Percentiles rank a stretch among this genome's conserved stretches.
phyloP scores from a whole-genome alignment of 2,329 filamentous ascomycete species.

The Xylariaceae sp. region DNA sequence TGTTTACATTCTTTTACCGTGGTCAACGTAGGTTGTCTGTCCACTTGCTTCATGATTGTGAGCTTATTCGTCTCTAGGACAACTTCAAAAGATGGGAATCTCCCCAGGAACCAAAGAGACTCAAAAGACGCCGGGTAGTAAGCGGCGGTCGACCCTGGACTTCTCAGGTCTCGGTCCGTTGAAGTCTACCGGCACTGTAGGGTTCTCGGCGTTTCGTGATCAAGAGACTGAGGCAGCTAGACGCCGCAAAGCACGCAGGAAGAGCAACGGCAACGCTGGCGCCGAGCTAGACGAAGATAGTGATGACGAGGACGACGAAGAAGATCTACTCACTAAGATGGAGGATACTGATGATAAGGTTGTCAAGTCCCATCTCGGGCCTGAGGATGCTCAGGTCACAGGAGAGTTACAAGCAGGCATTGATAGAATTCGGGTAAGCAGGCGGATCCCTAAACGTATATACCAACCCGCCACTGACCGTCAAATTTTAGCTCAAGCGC shows the following conservation, averaged over 20 bases:
- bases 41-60: background rate
- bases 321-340: constrained; percentile 71
- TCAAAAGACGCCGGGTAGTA: constrained; percentile 65
- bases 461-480: constrained; percentile 32
- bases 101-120: constrained; percentile 70
- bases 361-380: constrained; percentile 62
- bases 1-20: constrained; percentile 97
- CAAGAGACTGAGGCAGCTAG: constrained; percentile 59
- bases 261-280: constrained; percentile 62
- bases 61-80: constrained; percentile 60
- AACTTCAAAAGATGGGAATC: constrained; percentile 96
- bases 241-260: constrained; percentile 66
- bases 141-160: constrained; percentile 82
- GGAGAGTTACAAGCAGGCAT: constrained; percentile 82
- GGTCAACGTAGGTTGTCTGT: constrained; percentile 76
- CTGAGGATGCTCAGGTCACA: constrained; percentile 74
- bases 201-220: constrained; percentile 88
- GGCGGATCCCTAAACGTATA: background rate
- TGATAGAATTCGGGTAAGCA: constrained; percentile 76
- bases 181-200: constrained; percentile 85
- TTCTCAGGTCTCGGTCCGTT: constrained; percentile 85
- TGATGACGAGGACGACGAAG: constrained; percentile 68
- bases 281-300: constrained; percentile 72
- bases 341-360: constrained; percentile 69
- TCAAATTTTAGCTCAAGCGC: constrained; percentile 71